Conservation (phyloP, 2,329 filamentous ascomycete species). For the Teratosphaeria pseudoeucalypti region DNA sequence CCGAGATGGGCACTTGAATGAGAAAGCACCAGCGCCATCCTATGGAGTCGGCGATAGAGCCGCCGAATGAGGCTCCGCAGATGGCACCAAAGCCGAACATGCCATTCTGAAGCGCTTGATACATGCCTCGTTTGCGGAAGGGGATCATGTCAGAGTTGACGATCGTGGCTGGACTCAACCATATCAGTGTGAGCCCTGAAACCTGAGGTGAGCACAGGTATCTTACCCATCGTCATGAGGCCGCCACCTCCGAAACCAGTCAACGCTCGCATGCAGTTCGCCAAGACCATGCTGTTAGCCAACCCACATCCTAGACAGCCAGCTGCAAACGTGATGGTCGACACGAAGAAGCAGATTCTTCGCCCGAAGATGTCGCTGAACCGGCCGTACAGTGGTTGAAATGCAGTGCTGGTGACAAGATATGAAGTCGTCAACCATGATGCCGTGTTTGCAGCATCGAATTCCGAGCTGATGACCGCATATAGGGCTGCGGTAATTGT, state of each 20-base stretch:
- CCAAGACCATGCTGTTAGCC: slow-evolving; percentile 14
- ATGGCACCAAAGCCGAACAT: slow-evolving; percentile 54
- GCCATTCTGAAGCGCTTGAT: slow-evolving; percentile 51
- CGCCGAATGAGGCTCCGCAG: slow-evolving; percentile 40
- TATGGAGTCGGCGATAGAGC: slow-evolving; percentile 33
- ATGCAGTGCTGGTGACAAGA: slow-evolving; percentile 49
- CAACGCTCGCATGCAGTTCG: slow-evolving; percentile 22
- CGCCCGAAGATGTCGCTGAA: slow-evolving; percentile 30
- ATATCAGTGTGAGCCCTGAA: background rate
- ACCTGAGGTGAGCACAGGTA: background rate
- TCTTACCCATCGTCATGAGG: slow-evolving; percentile 23
- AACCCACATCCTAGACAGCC: slow-evolving; percentile 25
- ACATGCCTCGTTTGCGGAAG: slow-evolving; percentile 46
- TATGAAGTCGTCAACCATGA: slow-evolving; percentile 46
- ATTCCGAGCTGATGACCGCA: slow-evolving; percentile 18
- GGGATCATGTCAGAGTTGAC: slow-evolving; percentile 54
- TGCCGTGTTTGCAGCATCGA: slow-evolving; percentile 30
- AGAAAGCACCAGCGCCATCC: slow-evolving; percentile 46
- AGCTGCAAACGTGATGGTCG: slow-evolving; percentile 21
- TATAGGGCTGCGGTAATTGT: slow-evolving; percentile 13
- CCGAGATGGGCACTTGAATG: slow-evolving; percentile 50
- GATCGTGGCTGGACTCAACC: slow-evolving; percentile 16
- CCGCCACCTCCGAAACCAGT: slow-evolving; percentile 24
- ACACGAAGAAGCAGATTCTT: slow-evolving; percentile 22
- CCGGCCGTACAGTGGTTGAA: slow-evolving; percentile 53